Evolutionary conservation across 2,329 filamentous ascomycete species (phyloP).

Genomic region (Penicillium sp.): DNA sequence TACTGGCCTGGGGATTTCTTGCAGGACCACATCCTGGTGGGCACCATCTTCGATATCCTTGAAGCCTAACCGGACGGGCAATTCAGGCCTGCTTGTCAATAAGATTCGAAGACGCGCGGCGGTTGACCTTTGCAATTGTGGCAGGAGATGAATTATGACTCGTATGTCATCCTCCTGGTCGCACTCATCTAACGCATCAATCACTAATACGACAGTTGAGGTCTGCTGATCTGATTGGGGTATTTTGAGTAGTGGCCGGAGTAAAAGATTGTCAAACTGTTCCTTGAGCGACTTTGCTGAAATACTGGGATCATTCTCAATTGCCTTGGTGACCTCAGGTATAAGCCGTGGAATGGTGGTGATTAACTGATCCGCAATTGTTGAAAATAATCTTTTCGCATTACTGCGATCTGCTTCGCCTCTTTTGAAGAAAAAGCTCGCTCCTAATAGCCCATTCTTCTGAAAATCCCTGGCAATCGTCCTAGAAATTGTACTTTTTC

Average conservation of each 20-base stretch:
- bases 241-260: conserved; percentile 19
- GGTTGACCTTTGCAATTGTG: neutral
- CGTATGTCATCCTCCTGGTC: neutral
- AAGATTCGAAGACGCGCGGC: neutral
- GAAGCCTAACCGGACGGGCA: neutral
- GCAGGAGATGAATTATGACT: neutral
- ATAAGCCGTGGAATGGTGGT: conserved; percentile 24
- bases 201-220: neutral
- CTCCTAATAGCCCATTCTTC: neutral
- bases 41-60: neutral
- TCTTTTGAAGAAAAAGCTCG: conserved; percentile 13
- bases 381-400: conserved; percentile 37
- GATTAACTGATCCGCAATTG: conserved; percentile 29
- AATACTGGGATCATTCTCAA: conserved; percentile 21
- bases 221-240: neutral
- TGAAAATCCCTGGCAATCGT: neutral
- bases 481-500: conserved; percentile 6
- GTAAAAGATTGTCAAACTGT: conserved; percentile 26
- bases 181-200: conserved; percentile 1
- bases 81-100: conserved; percentile 3
- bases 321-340: conserved; percentile 17
- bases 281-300: conserved; percentile 19
- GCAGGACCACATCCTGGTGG: neutral
- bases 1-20: neutral
- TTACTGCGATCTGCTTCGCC: conserved; percentile 38